phyloP scores from a whole-genome alignment of 2,329 filamentous ascomycete species.

The Epichloe scottii region DNA sequence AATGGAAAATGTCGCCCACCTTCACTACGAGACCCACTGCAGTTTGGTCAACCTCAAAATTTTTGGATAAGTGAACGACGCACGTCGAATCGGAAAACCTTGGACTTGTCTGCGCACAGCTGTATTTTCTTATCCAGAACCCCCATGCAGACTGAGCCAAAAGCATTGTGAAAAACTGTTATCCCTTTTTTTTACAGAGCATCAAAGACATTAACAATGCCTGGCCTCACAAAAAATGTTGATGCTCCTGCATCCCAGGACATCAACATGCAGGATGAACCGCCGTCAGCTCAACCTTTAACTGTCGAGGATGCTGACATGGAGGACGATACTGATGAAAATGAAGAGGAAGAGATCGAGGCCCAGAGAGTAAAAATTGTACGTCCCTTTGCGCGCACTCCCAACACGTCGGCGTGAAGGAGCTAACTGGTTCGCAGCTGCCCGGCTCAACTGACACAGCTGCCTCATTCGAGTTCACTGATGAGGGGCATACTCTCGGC shows the following conservation, averaged over 20 bases:
- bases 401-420: background rate
- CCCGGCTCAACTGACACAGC: constrained; percentile 76
- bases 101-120: background rate
- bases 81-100: background rate
- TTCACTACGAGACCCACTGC: background rate
- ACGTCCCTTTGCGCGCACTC: constrained; percentile 12
- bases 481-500: constrained; percentile 89
- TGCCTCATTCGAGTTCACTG: constrained; percentile 87
- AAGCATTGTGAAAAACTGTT: too few species aligned
- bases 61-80: constrained; percentile 1
- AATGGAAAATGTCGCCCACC: background rate
- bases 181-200: too few species aligned
- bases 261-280: constrained; percentile 32
- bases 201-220: constrained; percentile 17
- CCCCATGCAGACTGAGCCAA: too few species aligned
- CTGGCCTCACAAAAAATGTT: constrained; percentile 25
- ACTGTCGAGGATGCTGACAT: constrained; percentile 22
- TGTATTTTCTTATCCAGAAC: too few species aligned
- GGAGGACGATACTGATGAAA: constrained; percentile 16
- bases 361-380: constrained; percentile 51
- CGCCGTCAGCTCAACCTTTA: constrained; percentile 24
- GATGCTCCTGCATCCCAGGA: constrained; percentile 21
- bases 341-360: constrained; percentile 31
- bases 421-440: constrained; percentile 40
- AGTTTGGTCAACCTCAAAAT: constrained; percentile 5